phyloP scores from a whole-genome alignment of 805 yeast genomes.

The Yarrowia alimentaria region DNA sequence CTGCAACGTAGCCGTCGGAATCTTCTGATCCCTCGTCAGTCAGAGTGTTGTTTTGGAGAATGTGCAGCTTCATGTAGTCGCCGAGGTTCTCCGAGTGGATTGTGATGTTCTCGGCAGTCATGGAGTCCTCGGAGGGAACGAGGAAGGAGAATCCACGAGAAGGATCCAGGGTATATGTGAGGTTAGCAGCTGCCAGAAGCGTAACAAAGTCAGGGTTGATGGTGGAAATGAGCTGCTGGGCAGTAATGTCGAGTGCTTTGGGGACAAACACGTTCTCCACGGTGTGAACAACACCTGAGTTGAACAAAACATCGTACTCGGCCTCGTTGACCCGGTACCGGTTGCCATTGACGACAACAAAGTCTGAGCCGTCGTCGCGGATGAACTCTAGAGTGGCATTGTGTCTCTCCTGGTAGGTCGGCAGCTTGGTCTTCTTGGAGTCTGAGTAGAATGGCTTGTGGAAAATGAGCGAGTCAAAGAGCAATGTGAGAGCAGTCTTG shows the following conservation, averaged over 20 bases:
- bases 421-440: constrained; percentile 40
- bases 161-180: constrained; percentile 45
- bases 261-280: constrained; percentile 60
- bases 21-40: no score
- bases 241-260: constrained; percentile 49
- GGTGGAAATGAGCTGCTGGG: constrained; percentile 55
- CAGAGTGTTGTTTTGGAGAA: constrained; percentile 57
- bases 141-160: constrained; percentile 57
- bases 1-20: no score
- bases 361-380: constrained; percentile 24
- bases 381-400: constrained; percentile 27
- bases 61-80: constrained; percentile 63
- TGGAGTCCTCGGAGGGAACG: constrained; percentile 63
- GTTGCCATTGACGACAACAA: not conserved
- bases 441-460: constrained; percentile 69
- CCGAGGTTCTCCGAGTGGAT: constrained; percentile 46
- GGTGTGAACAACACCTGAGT: constrained; percentile 83
- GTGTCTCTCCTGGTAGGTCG: constrained; percentile 35
- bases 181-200: constrained; percentile 48
- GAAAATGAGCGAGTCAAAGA: constrained; percentile 60
- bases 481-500: constrained; percentile 48
- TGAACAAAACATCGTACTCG: constrained; percentile 62
- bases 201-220: constrained; percentile 49
- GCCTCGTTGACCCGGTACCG: constrained; percentile 33
- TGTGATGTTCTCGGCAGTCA: constrained; percentile 53